A percentile compares a stretch with the other conserved stretches of the same genome.
These are phyloP conservation scores for Populus tomentosa DNA, from an alignment of 441 rosid genomes.

Conservation along the genomic window DNA sequence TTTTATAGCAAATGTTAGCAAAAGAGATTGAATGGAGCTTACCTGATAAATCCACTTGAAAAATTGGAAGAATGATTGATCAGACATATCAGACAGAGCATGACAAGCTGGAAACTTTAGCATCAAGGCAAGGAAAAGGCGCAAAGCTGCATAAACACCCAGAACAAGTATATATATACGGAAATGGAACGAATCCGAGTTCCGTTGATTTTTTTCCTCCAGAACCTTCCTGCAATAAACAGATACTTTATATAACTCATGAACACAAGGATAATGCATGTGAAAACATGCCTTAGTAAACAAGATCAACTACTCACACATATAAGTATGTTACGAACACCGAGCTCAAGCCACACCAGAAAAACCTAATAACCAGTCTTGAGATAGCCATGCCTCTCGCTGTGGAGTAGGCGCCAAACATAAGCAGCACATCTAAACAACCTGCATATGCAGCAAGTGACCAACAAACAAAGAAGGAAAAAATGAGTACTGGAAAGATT, in stretches of 20 bases:
- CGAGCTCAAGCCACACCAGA: slow-evolving; percentile 85
- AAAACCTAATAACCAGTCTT: slow-evolving; percentile 82
- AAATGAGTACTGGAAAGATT: slow-evolving; percentile 6
- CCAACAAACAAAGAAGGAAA: slow-evolving; percentile 14
- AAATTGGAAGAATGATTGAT: slow-evolving; percentile 96
- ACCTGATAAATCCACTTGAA: slow-evolving; percentile 99
- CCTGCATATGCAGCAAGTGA: slow-evolving; percentile 42
- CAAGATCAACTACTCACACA: slow-evolving; percentile 52
- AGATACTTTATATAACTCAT: slow-evolving; percentile 5
- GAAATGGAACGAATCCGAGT: slow-evolving; percentile 67
- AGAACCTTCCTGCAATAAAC: slow-evolving; percentile 69
- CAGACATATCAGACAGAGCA: slow-evolving; percentile 78
- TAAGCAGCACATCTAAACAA: slow-evolving; percentile 87
- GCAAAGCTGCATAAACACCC: slow-evolving; percentile 85
- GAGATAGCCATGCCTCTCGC: slow-evolving; percentile 99
- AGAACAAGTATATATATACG: slow-evolving; percentile 85
- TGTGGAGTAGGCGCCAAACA: slow-evolving; percentile 90
- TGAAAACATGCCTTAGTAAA: slow-evolving; percentile 7
- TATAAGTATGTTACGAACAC: slow-evolving; percentile 72
- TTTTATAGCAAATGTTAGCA: background rate
- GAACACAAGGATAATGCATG: background rate
- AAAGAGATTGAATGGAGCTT: slow-evolving; percentile 19
- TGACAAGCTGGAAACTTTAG: slow-evolving; percentile 91
- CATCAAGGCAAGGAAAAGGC: slow-evolving; percentile 60
- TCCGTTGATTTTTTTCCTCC: slow-evolving; percentile 59